These are phyloP conservation scores for Phytophthora ramorum DNA, from an alignment of 352 stramenopile species.

Conservation along the genomic window DNA sequence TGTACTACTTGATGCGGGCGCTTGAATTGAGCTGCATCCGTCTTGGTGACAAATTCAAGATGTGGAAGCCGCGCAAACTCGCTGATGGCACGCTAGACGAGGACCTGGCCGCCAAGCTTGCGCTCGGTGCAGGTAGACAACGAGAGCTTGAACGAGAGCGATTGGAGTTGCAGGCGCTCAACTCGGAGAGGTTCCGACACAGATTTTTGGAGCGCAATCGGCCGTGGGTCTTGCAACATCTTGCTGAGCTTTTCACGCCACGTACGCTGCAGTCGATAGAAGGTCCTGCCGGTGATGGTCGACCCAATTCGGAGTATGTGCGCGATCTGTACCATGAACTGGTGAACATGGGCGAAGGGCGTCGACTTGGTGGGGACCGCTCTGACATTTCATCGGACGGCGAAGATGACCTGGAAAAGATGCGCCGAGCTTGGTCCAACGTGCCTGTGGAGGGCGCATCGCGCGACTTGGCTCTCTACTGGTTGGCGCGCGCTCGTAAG, in stretches of 20 bases:
- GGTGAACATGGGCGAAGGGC: slow-evolving; percentile 92
- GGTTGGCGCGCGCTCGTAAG: slow-evolving; percentile 94
- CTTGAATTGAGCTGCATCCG: slow-evolving; percentile 65
- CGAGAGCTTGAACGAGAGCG: slow-evolving; percentile 95
- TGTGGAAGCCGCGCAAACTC: slow-evolving; percentile 94
- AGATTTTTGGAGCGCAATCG: slow-evolving; percentile 97
- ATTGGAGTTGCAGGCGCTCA: slow-evolving; percentile 96
- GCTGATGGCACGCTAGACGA: slow-evolving; percentile 95
- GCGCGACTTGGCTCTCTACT: slow-evolving; percentile 92
- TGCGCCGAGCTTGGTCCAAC: slow-evolving; percentile 87
- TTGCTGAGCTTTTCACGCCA: slow-evolving; percentile 96
- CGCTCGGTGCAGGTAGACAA: slow-evolving; percentile 93
- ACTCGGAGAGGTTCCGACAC: slow-evolving; percentile 96
- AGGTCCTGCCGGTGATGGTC: slow-evolving; percentile 36
- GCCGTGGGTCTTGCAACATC: slow-evolving; percentile 97
- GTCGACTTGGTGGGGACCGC: slow-evolving; percentile 87
- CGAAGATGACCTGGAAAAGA: slow-evolving; percentile 92
- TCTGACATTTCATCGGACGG: slow-evolving; percentile 94
- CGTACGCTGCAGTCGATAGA: slow-evolving; percentile 79
- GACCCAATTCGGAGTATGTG: slow-evolving; percentile 94
- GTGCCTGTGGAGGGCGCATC: slow-evolving; percentile 84
- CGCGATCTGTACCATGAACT: slow-evolving; percentile 97
- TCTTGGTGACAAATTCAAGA: slow-evolving; percentile 78
- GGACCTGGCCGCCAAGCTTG: slow-evolving; percentile 95
- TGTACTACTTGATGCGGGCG: slow-evolving; percentile 79